phyloP scores from a whole-genome alignment of 192 early-diverging fungal species.

The Rhizoclosmatium globosum region DNA sequence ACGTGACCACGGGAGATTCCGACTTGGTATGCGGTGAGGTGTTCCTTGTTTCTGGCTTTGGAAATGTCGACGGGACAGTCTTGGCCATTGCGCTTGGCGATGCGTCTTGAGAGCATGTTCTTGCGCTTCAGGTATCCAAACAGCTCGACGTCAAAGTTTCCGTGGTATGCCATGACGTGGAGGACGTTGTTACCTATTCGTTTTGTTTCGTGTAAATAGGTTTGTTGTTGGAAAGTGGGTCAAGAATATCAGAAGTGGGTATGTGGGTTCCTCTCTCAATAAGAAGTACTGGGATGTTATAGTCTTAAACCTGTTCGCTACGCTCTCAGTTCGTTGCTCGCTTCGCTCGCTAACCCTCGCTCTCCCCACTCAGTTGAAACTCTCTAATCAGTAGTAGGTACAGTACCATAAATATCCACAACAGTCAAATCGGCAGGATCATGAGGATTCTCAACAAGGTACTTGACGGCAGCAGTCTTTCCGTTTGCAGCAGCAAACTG shows the following conservation, averaged over 20 bases:
- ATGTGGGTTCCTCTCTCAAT: no score
- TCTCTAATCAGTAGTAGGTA: no score
- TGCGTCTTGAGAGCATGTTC: not conserved
- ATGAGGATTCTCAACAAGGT: constrained; percentile 9
- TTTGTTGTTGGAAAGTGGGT: not conserved
- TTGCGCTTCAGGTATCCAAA: not conserved
- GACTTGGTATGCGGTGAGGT: constrained; percentile 30
- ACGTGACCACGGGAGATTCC: constrained; percentile 32
- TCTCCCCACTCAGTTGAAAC: no score
- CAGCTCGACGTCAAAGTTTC: constrained; percentile 13
- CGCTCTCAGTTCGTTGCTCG: no score
- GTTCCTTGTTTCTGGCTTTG: constrained; percentile 34
- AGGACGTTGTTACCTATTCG: constrained; percentile 43
- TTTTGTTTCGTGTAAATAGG: not conserved
- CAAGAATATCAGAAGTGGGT: no score
- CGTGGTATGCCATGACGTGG: constrained; percentile 40
- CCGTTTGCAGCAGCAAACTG: constrained; percentile 26
- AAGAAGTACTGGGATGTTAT: no score
- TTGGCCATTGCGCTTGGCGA: not conserved
- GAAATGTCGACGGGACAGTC: constrained; percentile 15
- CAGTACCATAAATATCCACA: constrained; percentile 24
- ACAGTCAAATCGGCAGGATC: constrained; percentile 15
- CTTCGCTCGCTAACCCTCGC: no score
- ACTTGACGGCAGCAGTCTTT: constrained; percentile 9
- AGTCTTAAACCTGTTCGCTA: no score